phyloP scores from a whole-genome alignment of 2,329 filamentous ascomycete species.

The Diaporthe humulicola region DNA sequence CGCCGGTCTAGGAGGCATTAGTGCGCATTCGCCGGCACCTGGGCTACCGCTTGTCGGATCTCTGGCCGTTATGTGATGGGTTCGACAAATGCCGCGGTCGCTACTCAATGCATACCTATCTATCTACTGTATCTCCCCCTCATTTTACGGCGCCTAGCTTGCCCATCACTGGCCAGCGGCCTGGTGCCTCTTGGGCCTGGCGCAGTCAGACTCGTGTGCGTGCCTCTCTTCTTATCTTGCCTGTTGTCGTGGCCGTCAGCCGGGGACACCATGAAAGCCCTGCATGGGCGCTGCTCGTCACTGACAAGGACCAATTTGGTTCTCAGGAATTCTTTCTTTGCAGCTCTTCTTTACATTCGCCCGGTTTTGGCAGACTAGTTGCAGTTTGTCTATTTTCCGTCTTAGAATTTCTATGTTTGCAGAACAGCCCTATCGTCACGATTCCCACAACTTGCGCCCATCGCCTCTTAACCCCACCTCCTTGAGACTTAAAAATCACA shows the following conservation, averaged over 20 bases:
- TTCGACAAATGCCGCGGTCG: slow-evolving; percentile 32
- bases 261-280: slow-evolving; percentile 24
- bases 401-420: neutral
- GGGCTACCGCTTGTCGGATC: slow-evolving; percentile 29
- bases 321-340: neutral
- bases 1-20: slow-evolving; percentile 24
- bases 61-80: slow-evolving; percentile 34
- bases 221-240: slow-evolving; percentile 38
- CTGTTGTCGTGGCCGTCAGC: neutral
- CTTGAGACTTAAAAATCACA: neutral
- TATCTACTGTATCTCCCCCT: slow-evolving; percentile 21
- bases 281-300: slow-evolving; percentile 27
- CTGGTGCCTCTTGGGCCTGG: neutral
- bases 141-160: slow-evolving; percentile 7
- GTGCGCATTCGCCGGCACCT: slow-evolving; percentile 20
- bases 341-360: neutral
- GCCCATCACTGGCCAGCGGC: slow-evolving; percentile 14
- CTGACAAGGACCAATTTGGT: slow-evolving; percentile 12
- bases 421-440: neutral
- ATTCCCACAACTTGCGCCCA: no score
- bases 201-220: slow-evolving; percentile 1
- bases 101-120: neutral
- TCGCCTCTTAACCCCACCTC: neutral
- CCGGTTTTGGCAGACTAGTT: neutral
- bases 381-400: neutral